These are phyloP conservation scores for Scytalidium lignicola DNA, from an alignment of 2,329 filamentous ascomycete genomes.

Conservation along the genomic window DNA sequence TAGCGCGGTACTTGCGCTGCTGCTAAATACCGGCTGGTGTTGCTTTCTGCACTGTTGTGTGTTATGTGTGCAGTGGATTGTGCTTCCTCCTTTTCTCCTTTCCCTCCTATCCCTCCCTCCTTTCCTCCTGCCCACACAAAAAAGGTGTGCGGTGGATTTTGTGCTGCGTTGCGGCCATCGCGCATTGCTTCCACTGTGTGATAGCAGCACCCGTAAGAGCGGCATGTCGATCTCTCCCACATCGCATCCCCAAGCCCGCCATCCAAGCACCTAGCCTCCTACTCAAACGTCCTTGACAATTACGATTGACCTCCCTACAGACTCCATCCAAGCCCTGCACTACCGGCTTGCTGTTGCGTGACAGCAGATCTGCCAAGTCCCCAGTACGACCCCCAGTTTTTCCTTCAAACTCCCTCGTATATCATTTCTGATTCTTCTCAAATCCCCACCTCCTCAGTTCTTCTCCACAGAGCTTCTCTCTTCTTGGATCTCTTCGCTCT, in stretches of 20 bases:
- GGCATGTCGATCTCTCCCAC: neutral
- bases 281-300: too few species aligned
- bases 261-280: neutral
- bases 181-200: too few species aligned
- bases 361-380: neutral
- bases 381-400: neutral
- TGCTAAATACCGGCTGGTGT: neutral
- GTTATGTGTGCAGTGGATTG: too few species aligned
- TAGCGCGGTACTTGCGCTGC: neutral
- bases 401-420: neutral
- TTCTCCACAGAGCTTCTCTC: conserved; percentile 27
- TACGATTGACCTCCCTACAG: too few species aligned
- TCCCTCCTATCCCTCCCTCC: neutral
- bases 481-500: conserved; percentile 23
- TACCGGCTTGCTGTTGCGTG: too few species aligned
- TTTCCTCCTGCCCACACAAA: neutral
- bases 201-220: neutral
- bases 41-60: too few species aligned
- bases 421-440: neutral
- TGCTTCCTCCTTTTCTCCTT: neutral
- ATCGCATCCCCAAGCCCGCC: neutral
- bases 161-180: neutral
- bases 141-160: neutral
- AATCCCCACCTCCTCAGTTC: conserved; percentile 30
- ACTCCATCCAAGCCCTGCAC: too few species aligned